Percentiles rank a stretch among this genome's conserved stretches.
Evolutionary conservation across 345 rosid genomes (phyloP).

Genomic region (Turritis glabra): DNA sequence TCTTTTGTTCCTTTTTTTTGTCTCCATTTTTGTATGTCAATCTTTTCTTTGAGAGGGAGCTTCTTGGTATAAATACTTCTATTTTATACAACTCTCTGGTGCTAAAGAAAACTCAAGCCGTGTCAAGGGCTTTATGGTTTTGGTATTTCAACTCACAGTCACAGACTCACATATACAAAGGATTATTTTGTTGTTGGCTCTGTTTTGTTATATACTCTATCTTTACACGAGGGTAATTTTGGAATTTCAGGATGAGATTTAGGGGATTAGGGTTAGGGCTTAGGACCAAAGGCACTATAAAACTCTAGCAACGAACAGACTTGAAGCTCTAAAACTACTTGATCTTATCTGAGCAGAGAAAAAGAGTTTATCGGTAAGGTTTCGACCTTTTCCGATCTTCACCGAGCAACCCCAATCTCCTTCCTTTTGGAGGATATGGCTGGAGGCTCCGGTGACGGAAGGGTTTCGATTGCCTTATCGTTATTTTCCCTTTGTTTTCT

Average conservation of each 20-base stretch:
- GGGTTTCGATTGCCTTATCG: slow-evolving; percentile 4
- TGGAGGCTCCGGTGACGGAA: slow-evolving; percentile 51
- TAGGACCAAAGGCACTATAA: slow-evolving; percentile 11
- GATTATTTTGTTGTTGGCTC: background rate
- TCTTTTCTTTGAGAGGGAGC: background rate
- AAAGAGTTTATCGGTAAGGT: slow-evolving; percentile 9
- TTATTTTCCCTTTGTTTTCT: slow-evolving; percentile 33
- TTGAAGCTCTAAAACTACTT: slow-evolving; percentile 42
- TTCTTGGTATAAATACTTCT: slow-evolving; percentile 21
- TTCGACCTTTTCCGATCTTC: slow-evolving; percentile 10
- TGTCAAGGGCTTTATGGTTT: too few species aligned
- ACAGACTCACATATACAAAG: too few species aligned
- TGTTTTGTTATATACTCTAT: slow-evolving; percentile 6
- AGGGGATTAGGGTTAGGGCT: slow-evolving; percentile 1
- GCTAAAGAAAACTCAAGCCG: too few species aligned
- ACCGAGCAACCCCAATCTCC: slow-evolving; percentile 38
- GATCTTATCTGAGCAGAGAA: slow-evolving; percentile 87
- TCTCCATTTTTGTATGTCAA: slow-evolving; percentile 19
- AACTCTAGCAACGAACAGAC: slow-evolving; percentile 6
- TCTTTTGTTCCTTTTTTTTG: background rate
- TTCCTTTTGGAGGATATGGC: slow-evolving; percentile 29
- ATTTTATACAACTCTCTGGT: too few species aligned
- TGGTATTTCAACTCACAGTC: too few species aligned
- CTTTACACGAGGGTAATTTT: slow-evolving; percentile 10
- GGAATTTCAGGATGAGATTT: too few species aligned